Evolutionary conservation across 768 basidiomycete genomes (phyloP), one percentile per base, ranked within the genome.

Genomic region (Boletales sp.): DNA sequence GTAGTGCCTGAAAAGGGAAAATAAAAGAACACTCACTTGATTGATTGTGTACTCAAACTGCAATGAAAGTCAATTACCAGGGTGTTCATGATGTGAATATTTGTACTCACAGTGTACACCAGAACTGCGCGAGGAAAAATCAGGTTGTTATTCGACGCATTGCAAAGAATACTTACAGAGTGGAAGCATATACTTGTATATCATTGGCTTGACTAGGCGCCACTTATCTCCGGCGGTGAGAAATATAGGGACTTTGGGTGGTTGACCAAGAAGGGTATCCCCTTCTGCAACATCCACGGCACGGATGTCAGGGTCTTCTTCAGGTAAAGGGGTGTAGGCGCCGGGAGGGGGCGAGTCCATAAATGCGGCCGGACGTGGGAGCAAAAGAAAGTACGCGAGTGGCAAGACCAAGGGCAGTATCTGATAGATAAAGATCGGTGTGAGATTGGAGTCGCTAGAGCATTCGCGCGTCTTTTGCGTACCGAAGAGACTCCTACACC

Each of bases 41-140:
- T 94, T 94, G 57, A 94, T 94, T 2, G 87, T 91, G 63, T 94
- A 94, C 66, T 94, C 92, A 46, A 92, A 83, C 89, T 91, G 15
- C 15, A 65, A 50, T 49, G 43, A 30, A 31, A 39, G 15, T 59
- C 32, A 50, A 36, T 2, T 13, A 39, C 35, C n/a, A 3, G 28
- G 25, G 13, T 1, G 8, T 8, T 2, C 18, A 31, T 17, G 10
- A 34, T n/a, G 39, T 46, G 15, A 10, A 46, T 13, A 44, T 6
- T 40, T 51, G 35, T 12, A 70, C 82, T 62, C 48, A 86, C 84
- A 38, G 77, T 71, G 54, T 85, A 86, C 2, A 86, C 79, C 51
- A 78, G 80, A 36, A 86, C 86, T 73, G 17, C 19, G 17, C 11
- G 30, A 33, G 36, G 28, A 7, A 45, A 30, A 28, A 42, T 60